Conservation (phyloP, 2,329 filamentous ascomycete genomes). For the Fusarium sp. region DNA sequence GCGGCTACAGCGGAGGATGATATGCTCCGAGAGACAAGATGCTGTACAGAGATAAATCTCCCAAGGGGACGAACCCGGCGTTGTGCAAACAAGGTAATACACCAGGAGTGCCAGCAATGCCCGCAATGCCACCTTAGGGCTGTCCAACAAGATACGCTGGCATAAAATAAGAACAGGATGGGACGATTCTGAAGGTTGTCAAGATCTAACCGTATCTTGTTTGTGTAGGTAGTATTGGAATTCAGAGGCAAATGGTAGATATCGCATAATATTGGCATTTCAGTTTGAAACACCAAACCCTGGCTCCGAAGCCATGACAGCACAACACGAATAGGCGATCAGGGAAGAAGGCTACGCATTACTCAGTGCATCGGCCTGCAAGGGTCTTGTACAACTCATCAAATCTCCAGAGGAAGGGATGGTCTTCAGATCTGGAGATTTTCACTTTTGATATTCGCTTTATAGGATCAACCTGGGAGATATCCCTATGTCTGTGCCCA, state of each 20-base stretch:
- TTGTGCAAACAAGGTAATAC: constrained; percentile 15
- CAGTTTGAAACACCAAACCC: constrained; percentile 33
- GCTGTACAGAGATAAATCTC: constrained; percentile 5
- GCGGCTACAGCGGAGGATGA: constrained; percentile 6
- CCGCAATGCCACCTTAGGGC: constrained; percentile 2
- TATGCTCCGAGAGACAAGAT: constrained; percentile 4
- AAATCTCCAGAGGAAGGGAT: not conserved
- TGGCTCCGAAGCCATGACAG: constrained; percentile 32
- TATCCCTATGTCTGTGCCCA: not conserved
- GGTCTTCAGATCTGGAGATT: constrained; percentile 14
- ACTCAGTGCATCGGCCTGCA: constrained; percentile 32
- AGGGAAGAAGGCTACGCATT: constrained; percentile 17
- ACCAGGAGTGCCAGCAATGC: constrained; percentile 11
- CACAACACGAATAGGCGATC: constrained; percentile 30
- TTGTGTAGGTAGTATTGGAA: not conserved
- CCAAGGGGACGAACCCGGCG: constrained; percentile 5
- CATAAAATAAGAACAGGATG: constrained; percentile 20
- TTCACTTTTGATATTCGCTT: not conserved
- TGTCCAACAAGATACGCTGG: constrained; percentile 32
- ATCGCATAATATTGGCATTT: constrained; percentile 31
- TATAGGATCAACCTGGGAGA: constrained; percentile 4
- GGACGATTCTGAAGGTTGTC: constrained; percentile 22
- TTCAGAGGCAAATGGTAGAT: not conserved
- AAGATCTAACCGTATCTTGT: constrained; percentile 14
- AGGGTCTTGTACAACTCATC: constrained; percentile 21